Conservation (phyloP, 2,329 filamentous ascomycete genomes). For the Pyricularia pennisetigena region DNA sequence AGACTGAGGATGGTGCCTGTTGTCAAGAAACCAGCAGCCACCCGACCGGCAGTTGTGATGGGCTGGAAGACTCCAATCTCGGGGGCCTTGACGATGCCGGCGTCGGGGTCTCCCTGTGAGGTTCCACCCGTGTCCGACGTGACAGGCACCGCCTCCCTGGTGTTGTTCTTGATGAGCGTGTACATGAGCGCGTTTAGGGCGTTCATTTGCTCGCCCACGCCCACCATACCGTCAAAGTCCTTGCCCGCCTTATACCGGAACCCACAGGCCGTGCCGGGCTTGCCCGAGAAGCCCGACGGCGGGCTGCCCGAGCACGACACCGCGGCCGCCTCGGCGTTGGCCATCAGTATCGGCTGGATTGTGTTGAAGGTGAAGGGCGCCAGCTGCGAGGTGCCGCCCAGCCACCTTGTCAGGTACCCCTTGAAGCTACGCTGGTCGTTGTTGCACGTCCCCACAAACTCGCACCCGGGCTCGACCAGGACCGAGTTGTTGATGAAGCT, state of each 20-base stretch:
- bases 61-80: constrained; percentile 18
- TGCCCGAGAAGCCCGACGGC: constrained; percentile 34
- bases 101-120: constrained; percentile 38
- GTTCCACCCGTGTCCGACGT: constrained; percentile 50
- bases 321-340: constrained; percentile 42
- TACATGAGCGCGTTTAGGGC: constrained; percentile 55
- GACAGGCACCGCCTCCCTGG: constrained; percentile 25
- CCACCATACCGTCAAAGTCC: constrained; percentile 47
- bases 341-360: constrained; percentile 40
- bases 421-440: constrained; percentile 68
- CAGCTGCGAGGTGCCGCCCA: constrained; percentile 44
- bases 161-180: constrained; percentile 26
- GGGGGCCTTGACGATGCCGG: constrained; percentile 23
- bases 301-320: constrained; percentile 38
- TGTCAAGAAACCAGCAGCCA: constrained; percentile 47
- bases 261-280: constrained; percentile 54
- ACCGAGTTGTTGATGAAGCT: constrained; percentile 49
- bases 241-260: constrained; percentile 47
- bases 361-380: constrained; percentile 39
- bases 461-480: constrained; percentile 59
- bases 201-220: constrained; percentile 63
- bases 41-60: constrained; percentile 40
- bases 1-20: constrained; percentile 36
- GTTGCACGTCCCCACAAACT: constrained; percentile 51
- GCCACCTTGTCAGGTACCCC: constrained; percentile 62